Conservation (phyloP, 768 basidiomycete species). For the Cystobasidium ongulense region DNA sequence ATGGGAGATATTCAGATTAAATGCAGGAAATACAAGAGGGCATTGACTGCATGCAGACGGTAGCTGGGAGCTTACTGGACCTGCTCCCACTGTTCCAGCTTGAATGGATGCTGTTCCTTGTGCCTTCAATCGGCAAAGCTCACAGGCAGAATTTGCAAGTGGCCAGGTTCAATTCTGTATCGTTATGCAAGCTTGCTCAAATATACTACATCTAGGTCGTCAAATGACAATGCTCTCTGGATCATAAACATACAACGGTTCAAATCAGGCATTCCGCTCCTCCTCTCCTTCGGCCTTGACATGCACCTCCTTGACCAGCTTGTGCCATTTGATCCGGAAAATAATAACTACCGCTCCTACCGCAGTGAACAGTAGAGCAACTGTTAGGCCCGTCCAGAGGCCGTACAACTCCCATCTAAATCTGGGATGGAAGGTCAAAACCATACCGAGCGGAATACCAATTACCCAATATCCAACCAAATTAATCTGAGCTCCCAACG, state of each 20-base stretch:
- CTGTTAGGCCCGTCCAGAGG: constrained; percentile 40
- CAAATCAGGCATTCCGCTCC: neutral
- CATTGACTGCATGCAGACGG: too few species aligned
- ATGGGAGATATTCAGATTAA: too few species aligned
- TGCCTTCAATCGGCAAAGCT: too few species aligned
- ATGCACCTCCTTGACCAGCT: constrained; percentile 12
- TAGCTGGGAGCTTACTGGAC: too few species aligned
- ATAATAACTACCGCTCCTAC: neutral
- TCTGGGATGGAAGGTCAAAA: constrained; percentile 34
- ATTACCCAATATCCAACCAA: constrained; percentile 19
- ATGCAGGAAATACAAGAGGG: too few species aligned
- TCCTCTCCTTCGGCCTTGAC: constrained; percentile 5
- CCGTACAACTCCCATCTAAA: constrained; percentile 37
- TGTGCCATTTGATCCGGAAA: constrained; percentile 17
- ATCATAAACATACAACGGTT: neutral
- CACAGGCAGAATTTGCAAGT: too few species aligned
- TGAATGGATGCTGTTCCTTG: too few species aligned
- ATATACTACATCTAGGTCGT: too few species aligned
- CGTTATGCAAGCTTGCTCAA: too few species aligned
- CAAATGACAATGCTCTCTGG: neutral
- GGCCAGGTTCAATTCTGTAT: too few species aligned
- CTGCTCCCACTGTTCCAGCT: too few species aligned
- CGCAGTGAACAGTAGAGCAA: constrained; percentile 35
- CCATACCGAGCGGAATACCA: constrained; percentile 31
- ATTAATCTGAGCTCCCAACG: constrained; percentile 39